Base-by-base conservation (phyloP, 768 basidiomycete genomes). In the Myochromella boudieri region DNA sequence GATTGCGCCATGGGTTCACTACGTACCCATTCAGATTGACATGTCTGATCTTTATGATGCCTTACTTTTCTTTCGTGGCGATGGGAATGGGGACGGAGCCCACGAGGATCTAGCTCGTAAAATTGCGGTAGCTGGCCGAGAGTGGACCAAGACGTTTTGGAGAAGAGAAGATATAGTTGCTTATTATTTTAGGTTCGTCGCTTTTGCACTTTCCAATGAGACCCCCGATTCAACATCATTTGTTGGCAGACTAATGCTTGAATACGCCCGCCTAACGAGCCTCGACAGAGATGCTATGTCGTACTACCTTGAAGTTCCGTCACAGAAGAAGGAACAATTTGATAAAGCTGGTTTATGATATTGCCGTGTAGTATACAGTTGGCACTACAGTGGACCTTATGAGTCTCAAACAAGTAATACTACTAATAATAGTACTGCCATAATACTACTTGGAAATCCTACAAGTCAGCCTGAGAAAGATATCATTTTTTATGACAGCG, bases 11-110 rank as follows among this genome's bases (percentile, higher is more conserved):
- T 87, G 84, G 84, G 76, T 85, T 2, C 87, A 90, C 61, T 90
- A 84, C 54, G 70, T 88, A 10, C 86, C 87, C 1, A 67, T 88
- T 8, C 79, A 82, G 54, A 58, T 78, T 0, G 81, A 83, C 51
- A 74, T 82, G 21, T 69, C 76, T 0, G 86, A 90, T 59, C 58
- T 91, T 7, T 78, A 83, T 63, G 89, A 91, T 54, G 66, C 78
- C 1, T 74, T 88, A 26, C 67, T 78, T 1, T 91, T 92, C 70
- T 90, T 91, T 62, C 76, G 80, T 0, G 84, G 85, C 0, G 73
- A 76, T 44, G 74, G 74, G 0, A 60, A 73, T 24, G 77, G 78
- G 7, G 66, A 72, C 17, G 70, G 70, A 6, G 78, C 69, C 0
- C 84, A 88, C 49, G 84, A 86, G 25, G 77, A 66, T 4, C 58